Conservation (phyloP, 1,139 yeast species). For the Taphrina wiesneri region DNA sequence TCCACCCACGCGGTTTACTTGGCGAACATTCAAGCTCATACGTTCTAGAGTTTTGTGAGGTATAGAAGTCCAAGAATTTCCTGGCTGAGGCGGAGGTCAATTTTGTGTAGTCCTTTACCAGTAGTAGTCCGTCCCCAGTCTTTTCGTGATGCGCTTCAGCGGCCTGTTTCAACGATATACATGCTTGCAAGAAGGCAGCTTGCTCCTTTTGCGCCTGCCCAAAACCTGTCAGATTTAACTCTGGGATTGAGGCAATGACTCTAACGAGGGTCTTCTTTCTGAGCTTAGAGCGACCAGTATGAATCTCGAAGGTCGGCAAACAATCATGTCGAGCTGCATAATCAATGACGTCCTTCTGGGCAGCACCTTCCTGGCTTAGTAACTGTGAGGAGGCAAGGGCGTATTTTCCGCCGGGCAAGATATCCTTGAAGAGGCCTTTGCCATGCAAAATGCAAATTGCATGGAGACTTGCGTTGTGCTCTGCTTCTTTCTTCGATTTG, state of each 20-base stretch:
- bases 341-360: conserved; percentile 24
- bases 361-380: conserved; percentile 5
- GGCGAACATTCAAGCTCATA: not conserved
- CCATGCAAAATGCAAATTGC: conserved; percentile 19
- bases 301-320: conserved; percentile 25
- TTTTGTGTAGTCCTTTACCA: conserved; percentile 33
- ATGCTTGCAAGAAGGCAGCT: conserved; percentile 31
- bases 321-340: conserved; percentile 29
- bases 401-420: conserved; percentile 25
- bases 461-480: conserved; percentile 17
- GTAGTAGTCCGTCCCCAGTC: conserved; percentile 26
- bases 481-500: conserved; percentile 8
- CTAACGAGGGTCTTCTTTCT: not conserved
- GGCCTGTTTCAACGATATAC: conserved; percentile 34
- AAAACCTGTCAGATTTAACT: conserved; percentile 11
- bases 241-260: conserved; percentile 10
- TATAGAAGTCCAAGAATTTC: conserved; percentile 36
- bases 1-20: no score
- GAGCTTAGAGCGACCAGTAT: conserved; percentile 12
- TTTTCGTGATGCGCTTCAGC: conserved; percentile 35
- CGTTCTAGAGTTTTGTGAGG: not conserved
- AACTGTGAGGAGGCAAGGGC: not conserved
- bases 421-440: conserved; percentile 20
- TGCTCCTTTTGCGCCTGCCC: conserved; percentile 18
- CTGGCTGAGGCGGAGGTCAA: conserved; percentile 38